Base-by-base conservation (phyloP, 345 rosid species). In the Rhizophora mangle region DNA sequence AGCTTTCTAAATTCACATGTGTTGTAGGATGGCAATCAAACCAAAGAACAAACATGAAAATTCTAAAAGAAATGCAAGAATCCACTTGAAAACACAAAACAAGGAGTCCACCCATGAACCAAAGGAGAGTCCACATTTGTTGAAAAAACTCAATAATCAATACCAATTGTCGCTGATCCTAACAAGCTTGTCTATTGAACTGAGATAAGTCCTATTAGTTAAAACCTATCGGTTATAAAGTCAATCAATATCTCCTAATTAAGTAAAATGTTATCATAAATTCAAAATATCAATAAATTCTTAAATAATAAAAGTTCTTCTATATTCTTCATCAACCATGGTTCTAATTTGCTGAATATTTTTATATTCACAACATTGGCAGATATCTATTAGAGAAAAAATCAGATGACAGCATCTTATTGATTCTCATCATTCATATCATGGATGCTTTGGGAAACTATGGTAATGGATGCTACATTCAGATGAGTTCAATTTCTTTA, bases 321-420 rank as follows among this genome's bases (percentile, higher is more conserved):
- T 9, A 2, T 10, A 56, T 27, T 10, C 16, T 24, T 24, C 6
- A 56, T 56, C 29, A 21, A 7, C 18, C 18, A 24, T 24, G 24
- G 34, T 51, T 62, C 54, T 57, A 10, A 65, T 67, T 66, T 72
- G 65, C 79, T 74, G 32, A 74, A 77, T 60, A 29, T 68, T 74
- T 52, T 60, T 52, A 56, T 67, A 59, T 72, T 80, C 63, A 59
- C 64, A 68, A 60, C 69, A 39, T 77, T 61, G 34, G 76, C 85
- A 95, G 99, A 79, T 95, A 86, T 75, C 80, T 95, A 65, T 64
- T 95, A 72, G 96, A 89, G 85, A 82, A 95, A 75, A 95, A 92
- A 79, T 92, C 97, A 71, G 99, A 95, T 83, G 99, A 95, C 82
- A 95, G 99, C 84, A 95, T 95, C 82, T 79, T 95, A 67, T 85